Conservation (phyloP, 2,329 filamentous ascomycete species). For the Neonectria hederae region DNA sequence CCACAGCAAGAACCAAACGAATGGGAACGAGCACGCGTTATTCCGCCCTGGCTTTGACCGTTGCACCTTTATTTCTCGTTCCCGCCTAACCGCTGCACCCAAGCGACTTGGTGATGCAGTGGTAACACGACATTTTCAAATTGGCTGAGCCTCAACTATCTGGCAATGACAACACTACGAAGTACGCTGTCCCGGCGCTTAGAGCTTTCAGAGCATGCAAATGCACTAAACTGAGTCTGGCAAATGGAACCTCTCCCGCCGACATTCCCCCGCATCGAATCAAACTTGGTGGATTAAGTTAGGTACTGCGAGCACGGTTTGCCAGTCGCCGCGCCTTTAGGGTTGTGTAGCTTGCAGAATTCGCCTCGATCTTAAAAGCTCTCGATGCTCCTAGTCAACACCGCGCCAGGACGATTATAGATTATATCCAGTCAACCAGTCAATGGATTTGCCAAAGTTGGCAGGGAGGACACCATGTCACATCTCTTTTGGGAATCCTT, state of each 20-base stretch:
- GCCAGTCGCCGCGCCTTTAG: conserved; percentile 4
- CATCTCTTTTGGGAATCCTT: neutral
- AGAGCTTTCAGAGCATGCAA: too few species aligned
- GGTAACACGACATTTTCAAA: neutral
- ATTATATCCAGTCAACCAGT: too few species aligned
- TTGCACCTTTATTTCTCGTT: conserved; percentile 14
- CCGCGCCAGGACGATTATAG: neutral
- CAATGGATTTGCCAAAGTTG: neutral
- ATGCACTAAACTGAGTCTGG: too few species aligned
- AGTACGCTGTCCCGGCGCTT: too few species aligned
- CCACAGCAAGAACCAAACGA: neutral
- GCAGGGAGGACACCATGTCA: neutral
- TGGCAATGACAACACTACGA: neutral
- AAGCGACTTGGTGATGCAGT: neutral
- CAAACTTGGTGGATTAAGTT: conserved; percentile 2
- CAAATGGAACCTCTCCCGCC: neutral
- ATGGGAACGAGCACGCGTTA: neutral
- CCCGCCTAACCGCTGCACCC: conserved; percentile 6
- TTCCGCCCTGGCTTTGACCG: conserved; percentile 10
- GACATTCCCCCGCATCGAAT: neutral
- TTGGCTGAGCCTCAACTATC: neutral
- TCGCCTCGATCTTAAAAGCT: neutral
- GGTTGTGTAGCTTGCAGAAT: conserved; percentile 2
- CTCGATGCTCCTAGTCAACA: neutral
- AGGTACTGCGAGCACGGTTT: neutral